phyloP scores from a whole-genome alignment of 176 grass and related monocot species.

The Aegilops bicornis region DNA sequence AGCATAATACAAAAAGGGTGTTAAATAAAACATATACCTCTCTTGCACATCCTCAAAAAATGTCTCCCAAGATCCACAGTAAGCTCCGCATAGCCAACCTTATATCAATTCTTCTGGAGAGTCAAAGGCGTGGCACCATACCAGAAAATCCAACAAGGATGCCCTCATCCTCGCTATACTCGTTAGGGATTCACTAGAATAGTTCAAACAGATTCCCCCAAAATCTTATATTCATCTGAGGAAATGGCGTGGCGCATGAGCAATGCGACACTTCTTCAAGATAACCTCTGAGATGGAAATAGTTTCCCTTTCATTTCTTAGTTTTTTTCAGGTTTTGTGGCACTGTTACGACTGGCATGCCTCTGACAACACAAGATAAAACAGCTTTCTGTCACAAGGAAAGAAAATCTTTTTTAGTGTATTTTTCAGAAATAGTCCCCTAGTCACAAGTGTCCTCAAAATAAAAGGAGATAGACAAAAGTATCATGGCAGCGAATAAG shows the following conservation, averaged over 20 bases:
- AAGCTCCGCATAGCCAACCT: slow-evolving; percentile 85
- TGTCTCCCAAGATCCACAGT: slow-evolving; percentile 75
- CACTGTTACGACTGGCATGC: slow-evolving; percentile 45
- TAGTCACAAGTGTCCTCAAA: neutral
- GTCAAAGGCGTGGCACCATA: slow-evolving; percentile 88
- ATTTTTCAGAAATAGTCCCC: neutral
- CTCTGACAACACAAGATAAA: slow-evolving; percentile 73
- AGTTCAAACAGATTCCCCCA: slow-evolving; percentile 90
- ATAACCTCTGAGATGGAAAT: slow-evolving; percentile 78
- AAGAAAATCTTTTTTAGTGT: slow-evolving; percentile 19
- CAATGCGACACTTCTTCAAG: slow-evolving; percentile 83
- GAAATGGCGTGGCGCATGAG: slow-evolving; percentile 63
- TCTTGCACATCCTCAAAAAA: slow-evolving; percentile 91
- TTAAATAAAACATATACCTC: slow-evolving; percentile 51
- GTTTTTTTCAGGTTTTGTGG: slow-evolving; percentile 48
- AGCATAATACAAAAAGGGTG: slow-evolving; percentile 38
- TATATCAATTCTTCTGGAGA: slow-evolving; percentile 95
- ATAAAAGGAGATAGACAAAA: slow-evolving; percentile 16
- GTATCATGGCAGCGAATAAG: neutral
- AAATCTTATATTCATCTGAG: slow-evolving; percentile 74
- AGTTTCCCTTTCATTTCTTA: slow-evolving; percentile 46
- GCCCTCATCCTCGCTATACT: slow-evolving; percentile 88
- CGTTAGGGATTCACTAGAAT: slow-evolving; percentile 70
- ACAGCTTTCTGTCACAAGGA: slow-evolving; percentile 81
- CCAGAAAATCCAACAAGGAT: slow-evolving; percentile 96